Percentiles rank a stretch among this genome's conserved stretches.
These are phyloP conservation scores for Tetraselmis chui DNA, from an alignment of 139 green algal species.

Conservation along the genomic window DNA sequence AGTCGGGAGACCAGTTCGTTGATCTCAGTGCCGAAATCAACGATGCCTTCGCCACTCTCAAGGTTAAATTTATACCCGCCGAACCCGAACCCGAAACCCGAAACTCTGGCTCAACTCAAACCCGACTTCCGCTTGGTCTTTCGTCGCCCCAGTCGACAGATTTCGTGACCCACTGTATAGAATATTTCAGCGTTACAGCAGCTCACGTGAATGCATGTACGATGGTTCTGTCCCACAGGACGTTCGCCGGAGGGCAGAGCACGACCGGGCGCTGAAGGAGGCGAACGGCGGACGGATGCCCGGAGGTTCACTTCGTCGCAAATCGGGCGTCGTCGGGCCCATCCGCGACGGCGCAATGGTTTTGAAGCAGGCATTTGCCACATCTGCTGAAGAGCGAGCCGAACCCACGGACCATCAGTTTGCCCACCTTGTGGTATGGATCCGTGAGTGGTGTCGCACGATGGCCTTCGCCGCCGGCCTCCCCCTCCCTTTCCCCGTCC, in stretches of 20 bases:
- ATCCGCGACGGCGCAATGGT: slow-evolving; percentile 1
- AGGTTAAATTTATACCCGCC: neutral
- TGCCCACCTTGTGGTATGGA: slow-evolving; percentile 7
- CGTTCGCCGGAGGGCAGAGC: neutral
- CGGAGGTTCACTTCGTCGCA: neutral
- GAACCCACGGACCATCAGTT: neutral
- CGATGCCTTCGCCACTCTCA: slow-evolving; percentile 6
- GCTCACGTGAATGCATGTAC: no score
- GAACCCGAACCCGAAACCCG: neutral
- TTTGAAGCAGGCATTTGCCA: neutral
- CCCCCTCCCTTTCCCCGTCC: slow-evolving; percentile 12
- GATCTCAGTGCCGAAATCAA: slow-evolving; percentile 12
- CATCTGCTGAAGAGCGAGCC: neutral
- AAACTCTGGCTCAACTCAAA: no score
- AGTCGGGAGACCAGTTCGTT: slow-evolving; percentile 8
- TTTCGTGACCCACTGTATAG: no score
- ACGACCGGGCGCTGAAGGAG: slow-evolving; percentile 11
- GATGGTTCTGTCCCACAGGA: no score
- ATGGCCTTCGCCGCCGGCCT: slow-evolving; percentile 16
- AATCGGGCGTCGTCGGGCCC: slow-evolving; percentile 1
- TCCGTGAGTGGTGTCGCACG: slow-evolving; percentile 16
- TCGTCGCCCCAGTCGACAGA: no score
- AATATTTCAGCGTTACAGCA: no score
- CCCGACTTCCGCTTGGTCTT: no score
- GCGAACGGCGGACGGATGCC: neutral